These are phyloP conservation scores for Saccharomycopsis oosterbeekiorum DNA, from an alignment of 805 yeast species.

Conservation along the genomic window DNA sequence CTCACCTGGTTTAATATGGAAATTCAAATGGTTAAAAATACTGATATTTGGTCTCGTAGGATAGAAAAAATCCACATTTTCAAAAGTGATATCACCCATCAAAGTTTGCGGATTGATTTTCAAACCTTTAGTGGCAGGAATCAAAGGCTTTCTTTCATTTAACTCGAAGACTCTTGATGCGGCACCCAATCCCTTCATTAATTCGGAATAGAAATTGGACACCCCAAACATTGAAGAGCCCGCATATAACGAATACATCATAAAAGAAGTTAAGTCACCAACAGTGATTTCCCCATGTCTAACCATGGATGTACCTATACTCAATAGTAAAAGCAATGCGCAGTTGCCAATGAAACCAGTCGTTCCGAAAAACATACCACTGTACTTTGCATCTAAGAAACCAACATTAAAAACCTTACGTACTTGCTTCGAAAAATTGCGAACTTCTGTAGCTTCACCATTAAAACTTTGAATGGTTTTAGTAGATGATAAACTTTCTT, in stretches of 20 bases:
- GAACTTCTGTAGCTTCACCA: conserved; percentile 71
- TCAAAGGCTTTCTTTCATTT: conserved; percentile 64
- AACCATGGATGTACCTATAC: conserved; percentile 78
- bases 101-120: conserved; percentile 27
- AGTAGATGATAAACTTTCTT: conserved; percentile 79
- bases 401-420: conserved; percentile 57
- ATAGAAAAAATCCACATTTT: conserved; percentile 59
- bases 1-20: conserved; percentile 66
- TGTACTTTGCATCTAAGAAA: conserved; percentile 66
- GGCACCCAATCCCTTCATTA: conserved; percentile 97
- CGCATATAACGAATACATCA: conserved; percentile 92
- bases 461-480: conserved; percentile 86
- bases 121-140: conserved; percentile 56
- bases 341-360: conserved; percentile 81
- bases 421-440: conserved; percentile 63
- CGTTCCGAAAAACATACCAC: conserved; percentile 67
- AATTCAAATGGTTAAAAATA: conserved; percentile 52
- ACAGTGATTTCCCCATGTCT: conserved; percentile 63
- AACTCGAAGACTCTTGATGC: conserved; percentile 86
- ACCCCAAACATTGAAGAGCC: conserved; percentile 89
- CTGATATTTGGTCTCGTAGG: conserved; percentile 72
- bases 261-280: conserved; percentile 85
- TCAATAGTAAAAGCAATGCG: conserved; percentile 64
- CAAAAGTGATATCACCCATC: conserved; percentile 51
- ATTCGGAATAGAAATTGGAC: conserved; percentile 83